Evolutionary conservation across 129 eudicot genomes (phyloP).

Genomic region (Tagetes erecta): DNA sequence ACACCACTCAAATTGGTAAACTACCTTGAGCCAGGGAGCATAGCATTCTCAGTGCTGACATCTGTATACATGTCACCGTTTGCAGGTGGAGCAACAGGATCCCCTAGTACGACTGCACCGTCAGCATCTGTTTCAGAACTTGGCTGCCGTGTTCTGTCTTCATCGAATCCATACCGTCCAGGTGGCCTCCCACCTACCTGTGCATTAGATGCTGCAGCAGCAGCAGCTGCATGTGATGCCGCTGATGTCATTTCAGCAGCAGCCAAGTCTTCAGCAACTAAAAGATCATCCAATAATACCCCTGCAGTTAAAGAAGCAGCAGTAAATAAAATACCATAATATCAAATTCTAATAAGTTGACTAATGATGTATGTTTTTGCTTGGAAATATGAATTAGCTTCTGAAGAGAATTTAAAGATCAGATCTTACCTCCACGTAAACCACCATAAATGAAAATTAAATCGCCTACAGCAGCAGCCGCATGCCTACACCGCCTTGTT

Average conservation of each 20-base stretch:
- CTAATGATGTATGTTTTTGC: neutral
- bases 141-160: slow-evolving; percentile 62
- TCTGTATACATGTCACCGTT: slow-evolving; percentile 95
- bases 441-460: slow-evolving; percentile 97
- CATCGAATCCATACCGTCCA: slow-evolving; percentile 80
- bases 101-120: slow-evolving; percentile 86
- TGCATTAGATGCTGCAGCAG: slow-evolving; percentile 75
- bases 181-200: slow-evolving; percentile 72
- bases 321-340: slow-evolving; percentile 15
- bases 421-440: slow-evolving; percentile 91
- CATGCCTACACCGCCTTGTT: slow-evolving; percentile 98
- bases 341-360: neutral
- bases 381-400: neutral
- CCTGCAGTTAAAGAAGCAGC: slow-evolving; percentile 43
- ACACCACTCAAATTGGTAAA: slow-evolving; percentile 9
- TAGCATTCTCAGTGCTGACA: slow-evolving; percentile 90
- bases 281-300: slow-evolving; percentile 91
- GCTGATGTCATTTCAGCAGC: slow-evolving; percentile 95
- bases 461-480: slow-evolving; percentile 97
- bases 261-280: slow-evolving; percentile 97
- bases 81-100: slow-evolving; percentile 95
- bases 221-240: slow-evolving; percentile 99
- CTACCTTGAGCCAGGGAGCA: slow-evolving; percentile 80
- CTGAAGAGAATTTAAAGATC: slow-evolving; percentile 1
- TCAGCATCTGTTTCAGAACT: slow-evolving; percentile 59